Percentiles rank a stretch among this genome's conserved stretches.
phyloP scores from a whole-genome alignment of 805 yeast species.

The Lipomyces sp. region DNA sequence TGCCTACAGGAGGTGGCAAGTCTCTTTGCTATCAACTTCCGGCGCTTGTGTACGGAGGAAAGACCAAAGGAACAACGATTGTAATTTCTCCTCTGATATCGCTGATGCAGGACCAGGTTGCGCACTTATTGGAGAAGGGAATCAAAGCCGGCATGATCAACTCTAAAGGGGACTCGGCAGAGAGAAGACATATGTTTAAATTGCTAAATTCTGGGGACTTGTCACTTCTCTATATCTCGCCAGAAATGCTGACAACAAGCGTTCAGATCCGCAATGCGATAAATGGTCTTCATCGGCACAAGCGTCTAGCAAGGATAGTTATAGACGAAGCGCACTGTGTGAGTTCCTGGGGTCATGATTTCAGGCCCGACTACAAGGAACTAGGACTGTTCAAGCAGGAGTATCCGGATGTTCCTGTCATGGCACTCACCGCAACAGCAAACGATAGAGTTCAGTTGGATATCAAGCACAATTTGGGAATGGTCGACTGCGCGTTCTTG shows the following conservation, averaged over 20 bases:
- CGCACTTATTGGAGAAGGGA: slow-evolving; percentile 62
- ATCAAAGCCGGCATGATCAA: slow-evolving; percentile 86
- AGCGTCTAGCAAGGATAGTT: slow-evolving; percentile 74
- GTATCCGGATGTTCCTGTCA: slow-evolving; percentile 79
- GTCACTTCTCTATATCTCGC: slow-evolving; percentile 81
- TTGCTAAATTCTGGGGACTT: slow-evolving; percentile 62
- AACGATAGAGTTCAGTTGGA: slow-evolving; percentile 85
- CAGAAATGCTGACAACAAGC: slow-evolving; percentile 87
- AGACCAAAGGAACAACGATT: slow-evolving; percentile 77
- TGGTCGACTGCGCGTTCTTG: slow-evolving; percentile 53
- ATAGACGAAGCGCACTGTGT: slow-evolving; percentile 99
- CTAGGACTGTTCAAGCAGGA: slow-evolving; percentile 66
- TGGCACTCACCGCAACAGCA: slow-evolving; percentile 98
- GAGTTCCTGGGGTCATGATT: slow-evolving; percentile 98
- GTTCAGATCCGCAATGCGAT: slow-evolving; percentile 64
- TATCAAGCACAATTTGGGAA: slow-evolving; percentile 70
- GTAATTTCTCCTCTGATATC: slow-evolving; percentile 94
- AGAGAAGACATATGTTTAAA: slow-evolving; percentile 59
- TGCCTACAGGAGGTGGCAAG: slow-evolving; percentile 99
- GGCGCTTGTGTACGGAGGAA: slow-evolving; percentile 73
- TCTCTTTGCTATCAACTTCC: slow-evolving; percentile 94
- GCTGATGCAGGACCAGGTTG: slow-evolving; percentile 95
- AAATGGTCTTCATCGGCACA: slow-evolving; percentile 50
- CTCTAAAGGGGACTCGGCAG: slow-evolving; percentile 65
- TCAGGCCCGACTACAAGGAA: slow-evolving; percentile 90